Base-by-base conservation (phyloP, 1,139 yeast genomes). In the Hyphopichia burtonii region DNA sequence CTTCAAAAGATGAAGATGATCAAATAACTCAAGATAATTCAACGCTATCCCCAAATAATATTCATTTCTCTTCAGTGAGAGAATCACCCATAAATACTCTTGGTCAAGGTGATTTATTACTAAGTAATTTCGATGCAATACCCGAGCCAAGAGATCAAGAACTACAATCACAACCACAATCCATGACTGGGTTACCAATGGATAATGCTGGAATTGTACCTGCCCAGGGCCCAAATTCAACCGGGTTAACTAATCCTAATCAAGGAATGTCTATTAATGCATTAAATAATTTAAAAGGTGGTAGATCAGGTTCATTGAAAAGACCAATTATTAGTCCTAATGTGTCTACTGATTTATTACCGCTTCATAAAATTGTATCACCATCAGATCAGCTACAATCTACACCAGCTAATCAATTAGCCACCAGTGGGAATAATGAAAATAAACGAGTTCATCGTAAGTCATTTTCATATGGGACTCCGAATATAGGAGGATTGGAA, bases 21-120 rank as follows among this genome's bases (percentile, higher is more conserved):
- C 34, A 31, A 31, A 28, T 12, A 4, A 36, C 33, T 10, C n/a
- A 4, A 16, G 16, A 31, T 14, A 39, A 28, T 23, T 19, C 18
- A 33, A n/a, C 25, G 15, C 33, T 45, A 19, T 42, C 44, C 28
- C 46, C 70, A 2, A 53, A 65, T 11, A 59, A 59, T 41, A 68
- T 73, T 16, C 79, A 74, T 39, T 86, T 86, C 52, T 78, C 75
- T 48, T 81, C 91, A 0, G 60, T 85, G 1, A 67, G 82, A 34
- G 71, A 77, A 46, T 68, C 81, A 31, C 76, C 86, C 0, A 56
- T 84, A 19, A 71, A 76, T 31, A 80, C 94, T 0, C 59, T 88
- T 49, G 96, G 96, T 1, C 71, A 74, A 43, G 96, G 96, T 1
- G 80, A 82, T 44, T 66, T 89, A 41, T 72, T 84, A 0, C 63